These are phyloP conservation scores for Saccharomycodes ludwigii DNA, from an alignment of 805 yeast species.

Conservation along the genomic window DNA sequence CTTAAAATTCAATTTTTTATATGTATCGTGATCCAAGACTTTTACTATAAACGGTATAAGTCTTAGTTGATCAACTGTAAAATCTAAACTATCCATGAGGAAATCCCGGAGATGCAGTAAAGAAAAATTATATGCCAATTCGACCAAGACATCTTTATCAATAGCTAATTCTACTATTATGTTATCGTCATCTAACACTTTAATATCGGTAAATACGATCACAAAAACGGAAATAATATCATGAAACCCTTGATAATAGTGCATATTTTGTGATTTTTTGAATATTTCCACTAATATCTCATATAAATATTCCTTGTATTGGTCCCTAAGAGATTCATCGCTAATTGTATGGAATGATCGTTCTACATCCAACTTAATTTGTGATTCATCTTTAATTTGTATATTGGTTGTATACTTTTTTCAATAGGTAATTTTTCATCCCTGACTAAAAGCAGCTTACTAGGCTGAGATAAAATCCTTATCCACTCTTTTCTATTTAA, in stretches of 20 bases:
- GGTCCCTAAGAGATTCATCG: conserved; percentile 12
- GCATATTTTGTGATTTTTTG: conserved; percentile 44
- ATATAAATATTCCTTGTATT: conserved; percentile 14
- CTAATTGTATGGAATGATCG: conserved; percentile 42
- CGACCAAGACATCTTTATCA: conserved; percentile 24
- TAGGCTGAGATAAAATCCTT: too few relatives aligned
- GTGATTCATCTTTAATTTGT: too few relatives aligned
- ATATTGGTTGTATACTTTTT: too few relatives aligned
- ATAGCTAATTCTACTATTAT: conserved; percentile 6
- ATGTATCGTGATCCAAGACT: conserved; percentile 33
- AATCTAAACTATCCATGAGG: conserved; percentile 59
- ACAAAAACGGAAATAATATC: conserved; percentile 66
- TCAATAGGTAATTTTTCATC: too few relatives aligned
- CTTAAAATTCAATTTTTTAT: conserved; percentile 21
- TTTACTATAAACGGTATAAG: conserved; percentile 54
- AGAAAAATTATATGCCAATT: conserved; percentile 43
- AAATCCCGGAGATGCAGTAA: conserved; percentile 65
- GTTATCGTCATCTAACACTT: background rate
- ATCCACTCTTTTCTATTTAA: too few relatives aligned
- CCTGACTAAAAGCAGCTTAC: too few relatives aligned
- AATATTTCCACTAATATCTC: conserved; percentile 41
- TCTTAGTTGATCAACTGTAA: conserved; percentile 52
- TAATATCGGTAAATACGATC: conserved; percentile 30
- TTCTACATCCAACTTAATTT: conserved; percentile 65
- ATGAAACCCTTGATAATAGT: conserved; percentile 89